phyloP scores from a whole-genome alignment of 1,284 basidiomycete species.

The Tilletia caries region DNA sequence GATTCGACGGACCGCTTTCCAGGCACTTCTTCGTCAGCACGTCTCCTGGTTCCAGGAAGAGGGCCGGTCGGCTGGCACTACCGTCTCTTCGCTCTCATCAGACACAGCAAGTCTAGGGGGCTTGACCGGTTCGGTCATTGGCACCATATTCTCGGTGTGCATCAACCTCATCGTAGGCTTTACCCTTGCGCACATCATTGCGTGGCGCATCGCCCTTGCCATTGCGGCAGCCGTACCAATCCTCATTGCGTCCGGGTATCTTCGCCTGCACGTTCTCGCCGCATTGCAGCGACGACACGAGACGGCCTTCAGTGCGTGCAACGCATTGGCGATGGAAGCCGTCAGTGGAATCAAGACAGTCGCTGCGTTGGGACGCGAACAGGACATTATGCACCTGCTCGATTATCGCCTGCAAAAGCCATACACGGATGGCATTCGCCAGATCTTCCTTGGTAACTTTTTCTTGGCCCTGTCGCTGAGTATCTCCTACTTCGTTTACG shows the following conservation, averaged over 20 bases:
- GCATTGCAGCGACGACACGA: constrained; percentile 45
- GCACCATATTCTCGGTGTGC: constrained; percentile 44
- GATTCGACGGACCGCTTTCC: constrained; percentile 32
- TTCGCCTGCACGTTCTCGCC: constrained; percentile 42
- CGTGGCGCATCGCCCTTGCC: constrained; percentile 43
- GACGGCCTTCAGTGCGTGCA: constrained; percentile 38
- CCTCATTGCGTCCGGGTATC: constrained; percentile 36
- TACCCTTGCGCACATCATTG: constrained; percentile 32
- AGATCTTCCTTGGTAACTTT: constrained; percentile 37
- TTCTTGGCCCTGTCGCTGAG: constrained; percentile 40
- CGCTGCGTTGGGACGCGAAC: constrained; percentile 34
- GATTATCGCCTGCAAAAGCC: constrained; percentile 28
- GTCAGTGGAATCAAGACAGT: constrained; percentile 40
- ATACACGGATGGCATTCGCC: constrained; percentile 35
- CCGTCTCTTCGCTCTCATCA: constrained; percentile 37
- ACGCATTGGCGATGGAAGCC: constrained; percentile 43
- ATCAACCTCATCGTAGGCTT: constrained; percentile 42
- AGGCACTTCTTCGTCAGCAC: constrained; percentile 32
- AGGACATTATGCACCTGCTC: constrained; percentile 37
- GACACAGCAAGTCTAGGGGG: constrained; percentile 42
- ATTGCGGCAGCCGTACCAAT: constrained; percentile 40
- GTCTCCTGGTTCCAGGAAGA: constrained; percentile 36
- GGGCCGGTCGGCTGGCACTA: constrained; percentile 26
- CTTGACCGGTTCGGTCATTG: constrained; percentile 39
- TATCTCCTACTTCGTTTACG: constrained; percentile 45